Evolutionary conservation across 257 asterid genomes (phyloP), one percentile per base, ranked within the genome.

Genomic region (Orobanche coerulescens): DNA sequence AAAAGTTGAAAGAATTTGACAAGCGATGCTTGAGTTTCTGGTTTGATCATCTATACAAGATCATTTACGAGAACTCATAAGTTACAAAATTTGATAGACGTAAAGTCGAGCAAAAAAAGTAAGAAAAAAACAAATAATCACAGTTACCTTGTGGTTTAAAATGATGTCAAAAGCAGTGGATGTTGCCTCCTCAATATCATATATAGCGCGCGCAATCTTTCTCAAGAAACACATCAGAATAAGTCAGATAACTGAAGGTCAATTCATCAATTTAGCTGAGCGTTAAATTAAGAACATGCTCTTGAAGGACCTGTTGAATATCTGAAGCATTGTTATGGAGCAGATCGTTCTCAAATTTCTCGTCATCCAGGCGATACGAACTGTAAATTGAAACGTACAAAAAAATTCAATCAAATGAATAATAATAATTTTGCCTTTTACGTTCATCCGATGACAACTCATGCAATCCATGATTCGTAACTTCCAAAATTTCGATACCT

Each of bases 121-220:
- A 30, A 67, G 39, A 50, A 47, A 64, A 40, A 16, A 44, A 65
- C 55, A 14, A 26, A 33, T 48, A 25, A 53, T 77, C 71, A 89
- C n/a, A n/a, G n/a, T n/a, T n/a, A n/a, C 98, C 94, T 84, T 93
- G 73, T 78, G 89, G 65, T 59, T 68, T 54, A 81, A 68, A 52
- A 86, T 86, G 72, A 93, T 83, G 65, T 82, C 94, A 62, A 89
- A 83, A 28, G 88, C 90, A 40, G 79, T 76, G 67, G 77, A 80
- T 11, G 98, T 93, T 51, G 98, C 95, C 82, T 93, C 98, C 86
- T 89, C 98, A 61, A 89, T 64, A 70, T 93, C 98, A 77, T 84
- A 81, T 69, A 93, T 72, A 65, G 95, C 98, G 31, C 76, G 95
- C 22, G 86, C 89, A 67, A 93, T 86, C 98, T 92, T 71, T 69